Base-by-base conservation (phyloP, 2,329 filamentous ascomycete species). In the Claviceps sp. region DNA sequence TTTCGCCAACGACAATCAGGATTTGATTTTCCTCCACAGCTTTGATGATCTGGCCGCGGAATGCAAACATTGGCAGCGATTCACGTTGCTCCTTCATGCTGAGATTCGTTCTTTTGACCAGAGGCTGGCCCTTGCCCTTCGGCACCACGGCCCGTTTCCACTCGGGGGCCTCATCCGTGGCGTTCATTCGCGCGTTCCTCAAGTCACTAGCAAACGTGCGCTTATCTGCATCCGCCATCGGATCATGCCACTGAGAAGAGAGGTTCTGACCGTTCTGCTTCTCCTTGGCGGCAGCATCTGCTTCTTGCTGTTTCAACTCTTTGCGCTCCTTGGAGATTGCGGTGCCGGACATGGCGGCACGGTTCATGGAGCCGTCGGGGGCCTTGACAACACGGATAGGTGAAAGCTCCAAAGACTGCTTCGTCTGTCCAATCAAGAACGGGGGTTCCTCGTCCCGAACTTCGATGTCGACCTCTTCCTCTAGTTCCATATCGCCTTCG, bases 341-440 rank as follows among this genome's bases (percentile, higher is more conserved):
- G 16, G 91, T 90, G 45, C 93, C 91, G 8, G 90, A 84, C 87
- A 97, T 95, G 16, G 94, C 94, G 47, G 94, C 89, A 62, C 93
- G 80, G 65, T 98, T 98, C 68, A 98, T 83, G 4, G 91, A 97
- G n/a, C 93, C 93, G 67, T 98, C 93, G 0, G 93, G 94, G 1
- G 93, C 93, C 68, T 97, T 97, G 60, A 98, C 88, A 22, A 98
- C 90, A 57, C 94, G 80, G 55, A 98, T 98, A 0, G 93, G 93
- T 2, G 90, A 96, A 4, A 98, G 72, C 62, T 98, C 93, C 8
- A 98, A 75, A 9, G 89, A 95, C 64, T 95, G 90, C 63, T 96
- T 96, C 0, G 93, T 98, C 66, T 98, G 94, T 4, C 93, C 93
- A 16, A 88, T 87, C 56, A 98, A 69, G 73, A 98, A 98, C 0